Percentiles rank a stretch among this genome's conserved stretches.
Evolutionary conservation across 2,329 filamentous ascomycete species (phyloP).

Genomic region (Aspergillus luchuensis): DNA sequence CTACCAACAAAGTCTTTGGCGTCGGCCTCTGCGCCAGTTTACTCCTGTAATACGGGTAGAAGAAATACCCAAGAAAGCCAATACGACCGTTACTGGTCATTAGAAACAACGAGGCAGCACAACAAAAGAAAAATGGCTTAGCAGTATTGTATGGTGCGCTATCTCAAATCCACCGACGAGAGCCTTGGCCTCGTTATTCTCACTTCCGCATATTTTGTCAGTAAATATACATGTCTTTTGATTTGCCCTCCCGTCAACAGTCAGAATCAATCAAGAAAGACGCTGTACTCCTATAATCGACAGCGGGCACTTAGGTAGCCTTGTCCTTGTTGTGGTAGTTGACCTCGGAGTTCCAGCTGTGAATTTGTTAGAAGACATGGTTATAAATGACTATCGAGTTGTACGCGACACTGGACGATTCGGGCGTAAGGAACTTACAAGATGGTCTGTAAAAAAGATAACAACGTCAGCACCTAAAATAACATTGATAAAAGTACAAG

Average conservation of each 20-base stretch:
- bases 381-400: neutral
- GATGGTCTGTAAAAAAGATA: slow-evolving; percentile 54
- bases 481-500: neutral
- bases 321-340: slow-evolving; percentile 98
- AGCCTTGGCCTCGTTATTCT: slow-evolving; percentile 2
- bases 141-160: slow-evolving; percentile 15
- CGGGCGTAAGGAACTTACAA: slow-evolving; percentile 56
- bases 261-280: slow-evolving; percentile 8
- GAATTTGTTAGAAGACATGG: slow-evolving; percentile 18
- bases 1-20: no score
- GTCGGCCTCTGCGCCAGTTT: neutral
- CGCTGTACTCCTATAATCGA: slow-evolving; percentile 4
- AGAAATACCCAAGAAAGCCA: neutral
- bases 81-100: neutral
- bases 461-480: slow-evolving; percentile 8
- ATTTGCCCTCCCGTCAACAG: neutral
- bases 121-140: slow-evolving; percentile 21
- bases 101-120: neutral
- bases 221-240: slow-evolving; percentile 37
- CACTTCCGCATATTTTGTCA: slow-evolving; percentile 17
- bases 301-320: slow-evolving; percentile 41
- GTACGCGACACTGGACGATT: neutral
- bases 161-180: slow-evolving; percentile 17
- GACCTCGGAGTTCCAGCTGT: slow-evolving; percentile 88
- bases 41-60: neutral